These are phyloP conservation scores for Komagataella pseudopastoris DNA, from an alignment of 805 yeast species.

Conservation along the genomic window DNA sequence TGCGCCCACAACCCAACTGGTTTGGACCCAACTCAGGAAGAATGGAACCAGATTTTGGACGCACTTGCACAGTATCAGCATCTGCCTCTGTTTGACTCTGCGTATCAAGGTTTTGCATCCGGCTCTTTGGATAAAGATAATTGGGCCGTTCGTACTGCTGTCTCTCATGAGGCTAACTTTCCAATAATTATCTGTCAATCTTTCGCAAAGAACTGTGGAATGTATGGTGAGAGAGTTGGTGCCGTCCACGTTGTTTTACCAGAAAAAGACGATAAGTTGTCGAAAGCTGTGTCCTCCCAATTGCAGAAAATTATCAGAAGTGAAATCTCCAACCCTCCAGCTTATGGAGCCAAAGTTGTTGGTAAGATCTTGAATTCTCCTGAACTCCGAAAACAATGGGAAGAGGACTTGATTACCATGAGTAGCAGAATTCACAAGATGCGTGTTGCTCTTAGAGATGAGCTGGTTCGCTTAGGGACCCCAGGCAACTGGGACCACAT, in stretches of 20 bases:
- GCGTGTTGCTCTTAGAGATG: slow-evolving; percentile 56
- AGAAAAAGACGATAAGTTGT: slow-evolving; percentile 24
- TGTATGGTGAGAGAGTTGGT: slow-evolving; percentile 97
- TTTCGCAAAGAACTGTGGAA: slow-evolving; percentile 91
- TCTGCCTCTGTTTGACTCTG: slow-evolving; percentile 81
- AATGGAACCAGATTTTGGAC: slow-evolving; percentile 64
- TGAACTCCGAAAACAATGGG: slow-evolving; percentile 69
- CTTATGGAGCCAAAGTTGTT: slow-evolving; percentile 89
- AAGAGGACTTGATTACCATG: slow-evolving; percentile 74
- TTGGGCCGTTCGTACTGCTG: slow-evolving; percentile 62
- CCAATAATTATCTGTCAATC: slow-evolving; percentile 83
- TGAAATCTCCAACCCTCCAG: slow-evolving; percentile 89
- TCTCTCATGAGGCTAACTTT: slow-evolving; percentile 22
- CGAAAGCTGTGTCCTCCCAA: slow-evolving; percentile 58
- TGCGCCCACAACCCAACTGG: slow-evolving; percentile 99
- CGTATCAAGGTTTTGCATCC: slow-evolving; percentile 95
- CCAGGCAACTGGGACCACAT: slow-evolving; percentile 94
- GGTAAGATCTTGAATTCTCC: slow-evolving; percentile 56
- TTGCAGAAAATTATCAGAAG: slow-evolving; percentile 64
- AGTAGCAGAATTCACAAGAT: slow-evolving; percentile 67
- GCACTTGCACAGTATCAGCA: slow-evolving; percentile 50
- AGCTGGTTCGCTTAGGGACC: slow-evolving; percentile 49
- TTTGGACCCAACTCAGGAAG: slow-evolving; percentile 72
- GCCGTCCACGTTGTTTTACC: slow-evolving; percentile 69
- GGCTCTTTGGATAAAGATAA: slow-evolving; percentile 80